Evolutionary conservation across 495 filamentous ascomycete genomes (phyloP).

Genomic region (Saxophila tyrrhenica): DNA sequence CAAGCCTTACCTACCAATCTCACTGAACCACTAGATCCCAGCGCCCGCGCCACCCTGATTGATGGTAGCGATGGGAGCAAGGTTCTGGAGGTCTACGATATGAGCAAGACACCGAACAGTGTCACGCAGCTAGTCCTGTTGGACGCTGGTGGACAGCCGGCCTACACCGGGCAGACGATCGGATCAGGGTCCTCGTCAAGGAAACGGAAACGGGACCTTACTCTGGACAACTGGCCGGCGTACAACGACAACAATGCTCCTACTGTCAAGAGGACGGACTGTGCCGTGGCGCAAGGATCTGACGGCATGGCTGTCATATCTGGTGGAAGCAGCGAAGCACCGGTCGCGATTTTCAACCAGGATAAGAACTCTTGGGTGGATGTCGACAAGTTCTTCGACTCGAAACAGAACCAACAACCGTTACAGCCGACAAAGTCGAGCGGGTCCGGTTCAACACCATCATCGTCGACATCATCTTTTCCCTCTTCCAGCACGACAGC

Average conservation of each 20-base stretch:
- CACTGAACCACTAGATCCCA: constrained; percentile 41
- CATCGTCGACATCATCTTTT: constrained; percentile 31
- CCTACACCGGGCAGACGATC: constrained; percentile 30
- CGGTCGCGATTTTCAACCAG: constrained; percentile 71
- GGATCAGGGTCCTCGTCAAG: constrained; percentile 24
- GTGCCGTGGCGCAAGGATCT: constrained; percentile 48
- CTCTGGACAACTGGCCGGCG: constrained; percentile 53
- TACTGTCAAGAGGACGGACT: constrained; percentile 42
- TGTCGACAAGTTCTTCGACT: constrained; percentile 52
- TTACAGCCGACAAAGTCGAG: constrained; percentile 25
- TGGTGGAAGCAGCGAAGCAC: constrained; percentile 55
- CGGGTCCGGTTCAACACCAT: constrained; percentile 13
- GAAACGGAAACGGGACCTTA: constrained; percentile 38
- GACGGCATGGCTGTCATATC: constrained; percentile 60
- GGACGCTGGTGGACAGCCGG: constrained; percentile 33
- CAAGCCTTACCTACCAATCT: constrained; percentile 48
- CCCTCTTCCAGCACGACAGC: constrained; percentile 31
- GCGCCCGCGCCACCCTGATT: constrained; percentile 51
- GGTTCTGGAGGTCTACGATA: constrained; percentile 70
- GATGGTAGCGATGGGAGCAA: constrained; percentile 67
- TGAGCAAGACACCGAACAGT: constrained; percentile 62
- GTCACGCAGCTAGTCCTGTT: constrained; percentile 57
- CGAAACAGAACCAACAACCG: constrained; percentile 25
- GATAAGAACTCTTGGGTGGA: constrained; percentile 73
- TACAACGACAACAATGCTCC: constrained; percentile 72